phyloP scores from a whole-genome alignment of 257 asterid genomes.

The Nicotiana otophora region DNA sequence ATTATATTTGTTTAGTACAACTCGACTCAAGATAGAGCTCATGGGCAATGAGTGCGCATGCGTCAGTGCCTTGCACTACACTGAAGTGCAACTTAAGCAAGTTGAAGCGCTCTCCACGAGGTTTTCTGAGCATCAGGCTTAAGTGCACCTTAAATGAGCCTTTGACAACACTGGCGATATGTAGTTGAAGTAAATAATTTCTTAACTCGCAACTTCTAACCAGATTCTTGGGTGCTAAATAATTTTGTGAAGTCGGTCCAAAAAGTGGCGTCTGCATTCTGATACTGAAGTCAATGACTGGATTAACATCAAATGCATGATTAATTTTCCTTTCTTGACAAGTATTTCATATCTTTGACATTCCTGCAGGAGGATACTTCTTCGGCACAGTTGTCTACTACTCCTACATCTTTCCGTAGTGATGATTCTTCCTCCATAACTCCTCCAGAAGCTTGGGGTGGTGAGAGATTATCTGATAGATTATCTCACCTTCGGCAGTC shows the following conservation, averaged over 20 bases:
- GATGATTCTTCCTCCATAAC: slow-evolving; percentile 67
- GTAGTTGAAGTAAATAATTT: background rate
- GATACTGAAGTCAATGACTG: background rate
- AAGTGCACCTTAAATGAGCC: no score
- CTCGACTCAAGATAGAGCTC: no score
- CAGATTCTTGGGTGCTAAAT: background rate
- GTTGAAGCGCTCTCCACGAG: no score
- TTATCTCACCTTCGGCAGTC: slow-evolving; percentile 56
- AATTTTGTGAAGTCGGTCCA: background rate
- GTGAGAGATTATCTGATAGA: slow-evolving; percentile 73
- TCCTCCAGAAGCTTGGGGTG: slow-evolving; percentile 98
- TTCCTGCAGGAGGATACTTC: slow-evolving; percentile 62
- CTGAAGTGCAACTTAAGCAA: no score
- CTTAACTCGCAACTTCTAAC: background rate
- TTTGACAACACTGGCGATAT: background rate
- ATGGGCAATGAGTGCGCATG: no score
- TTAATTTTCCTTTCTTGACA: background rate
- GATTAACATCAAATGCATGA: background rate
- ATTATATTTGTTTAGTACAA: no score
- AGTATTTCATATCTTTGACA: slow-evolving; percentile 3
- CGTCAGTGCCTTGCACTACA: no score
- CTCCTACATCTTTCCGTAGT: slow-evolving; percentile 42
- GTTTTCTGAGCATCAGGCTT: no score
- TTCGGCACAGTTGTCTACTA: slow-evolving; percentile 50
- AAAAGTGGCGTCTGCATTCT: background rate